Percentiles rank a stretch among this genome's conserved stretches.
phyloP scores from a whole-genome alignment of 306 rosid genomes.

The Leucaena leucocephala region DNA sequence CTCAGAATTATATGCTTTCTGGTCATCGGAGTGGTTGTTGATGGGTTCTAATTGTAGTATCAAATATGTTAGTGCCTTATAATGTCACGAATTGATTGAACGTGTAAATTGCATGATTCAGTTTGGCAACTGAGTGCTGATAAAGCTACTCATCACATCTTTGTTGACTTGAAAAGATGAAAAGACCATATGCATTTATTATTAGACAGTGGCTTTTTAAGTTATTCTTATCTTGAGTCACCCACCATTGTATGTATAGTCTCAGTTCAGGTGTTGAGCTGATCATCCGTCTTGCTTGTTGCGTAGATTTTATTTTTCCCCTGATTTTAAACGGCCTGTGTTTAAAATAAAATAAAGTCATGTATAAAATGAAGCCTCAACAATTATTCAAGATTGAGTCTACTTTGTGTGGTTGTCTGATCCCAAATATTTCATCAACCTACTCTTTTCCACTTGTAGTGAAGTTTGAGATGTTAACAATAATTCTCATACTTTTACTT shows the following conservation, averaged over 20 bases:
- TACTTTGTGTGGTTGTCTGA: neutral
- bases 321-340: neutral
- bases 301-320: neutral
- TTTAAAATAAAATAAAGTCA: neutral
- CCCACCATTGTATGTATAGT: neutral
- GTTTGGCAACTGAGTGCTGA: constrained; percentile 24
- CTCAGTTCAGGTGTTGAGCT: neutral
- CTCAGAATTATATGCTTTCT: neutral
- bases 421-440: constrained; percentile 2
- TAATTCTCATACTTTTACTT: constrained; percentile 34
- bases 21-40: constrained; percentile 11
- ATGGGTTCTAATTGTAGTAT: neutral
- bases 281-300: neutral
- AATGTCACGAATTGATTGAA: constrained; percentile 4
- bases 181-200: constrained; percentile 22
- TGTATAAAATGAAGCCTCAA: neutral
- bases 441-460: constrained; percentile 6
- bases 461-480: constrained; percentile 27
- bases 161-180: neutral
- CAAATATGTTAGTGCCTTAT: neutral
- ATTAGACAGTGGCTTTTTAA: constrained; percentile 22
- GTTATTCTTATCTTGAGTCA: constrained; percentile 21
- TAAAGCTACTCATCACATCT: constrained; percentile 6
- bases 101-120: constrained; percentile 16
- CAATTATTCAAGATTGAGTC: neutral